phyloP scores from a whole-genome alignment of 352 stramenopile species.

The Globisporangium okanoganense region DNA sequence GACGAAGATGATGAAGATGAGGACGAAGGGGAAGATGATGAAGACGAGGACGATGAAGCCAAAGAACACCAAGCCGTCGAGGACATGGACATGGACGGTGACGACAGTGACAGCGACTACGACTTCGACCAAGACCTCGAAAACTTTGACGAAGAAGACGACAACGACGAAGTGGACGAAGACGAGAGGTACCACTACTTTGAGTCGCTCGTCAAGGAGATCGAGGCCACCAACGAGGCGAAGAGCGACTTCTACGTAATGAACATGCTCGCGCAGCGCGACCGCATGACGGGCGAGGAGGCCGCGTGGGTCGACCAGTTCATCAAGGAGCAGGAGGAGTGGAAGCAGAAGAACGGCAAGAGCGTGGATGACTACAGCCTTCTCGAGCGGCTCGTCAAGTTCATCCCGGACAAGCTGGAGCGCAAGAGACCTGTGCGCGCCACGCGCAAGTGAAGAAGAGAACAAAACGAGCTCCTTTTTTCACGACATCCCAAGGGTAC shows the following conservation, averaged over 20 bases:
- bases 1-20: background rate
- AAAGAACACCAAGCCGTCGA: background rate
- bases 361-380: constrained; percentile 21
- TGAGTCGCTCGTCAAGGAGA: constrained; percentile 11
- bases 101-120: constrained; percentile 13
- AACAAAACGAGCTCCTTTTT: background rate
- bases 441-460: background rate
- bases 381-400: constrained; percentile 1
- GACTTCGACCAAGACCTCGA: constrained; percentile 10
- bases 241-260: constrained; percentile 24
- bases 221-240: constrained; percentile 1
- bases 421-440: constrained; percentile 7
- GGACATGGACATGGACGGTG: constrained; percentile 5
- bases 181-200: constrained; percentile 11
- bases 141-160: constrained; percentile 12
- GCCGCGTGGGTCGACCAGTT: constrained; percentile 28
- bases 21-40: background rate
- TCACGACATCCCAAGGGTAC: background rate
- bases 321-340: constrained; percentile 24
- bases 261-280: constrained; percentile 23
- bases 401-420: constrained; percentile 12
- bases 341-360: constrained; percentile 27
- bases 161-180: constrained; percentile 11
- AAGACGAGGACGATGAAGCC: background rate
- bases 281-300: constrained; percentile 19